phyloP scores from a whole-genome alignment of 768 basidiomycete species.

The Coprinopsis sp. region DNA sequence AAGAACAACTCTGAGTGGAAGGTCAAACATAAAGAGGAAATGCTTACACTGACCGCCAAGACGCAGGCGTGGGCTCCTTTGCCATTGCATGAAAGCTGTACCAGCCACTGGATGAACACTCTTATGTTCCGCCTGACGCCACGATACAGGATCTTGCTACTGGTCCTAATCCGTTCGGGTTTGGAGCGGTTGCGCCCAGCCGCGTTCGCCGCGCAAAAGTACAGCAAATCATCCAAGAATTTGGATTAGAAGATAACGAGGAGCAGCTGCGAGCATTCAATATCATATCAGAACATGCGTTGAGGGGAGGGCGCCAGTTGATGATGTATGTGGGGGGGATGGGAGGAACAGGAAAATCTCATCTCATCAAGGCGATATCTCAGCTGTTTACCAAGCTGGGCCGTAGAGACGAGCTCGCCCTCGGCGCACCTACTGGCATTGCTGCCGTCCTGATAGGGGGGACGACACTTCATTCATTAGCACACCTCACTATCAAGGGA shows the following conservation, averaged over 20 bases:
- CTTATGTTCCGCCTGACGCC: too few species aligned
- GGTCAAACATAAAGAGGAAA: too few species aligned
- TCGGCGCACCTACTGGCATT: conserved; percentile 25
- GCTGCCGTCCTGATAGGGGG: conserved; percentile 24
- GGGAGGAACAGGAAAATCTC: conserved; percentile 27
- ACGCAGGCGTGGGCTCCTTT: too few species aligned
- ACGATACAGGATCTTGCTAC: too few species aligned
- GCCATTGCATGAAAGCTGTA: too few species aligned
- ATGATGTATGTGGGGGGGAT: conserved; percentile 25
- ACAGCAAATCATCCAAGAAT: background rate
- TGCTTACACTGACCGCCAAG: too few species aligned
- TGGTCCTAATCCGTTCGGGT: too few species aligned
- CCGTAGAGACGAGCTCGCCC: conserved; percentile 7
- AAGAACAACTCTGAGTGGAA: too few species aligned
- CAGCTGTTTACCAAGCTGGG: conserved; percentile 11
- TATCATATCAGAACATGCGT: conserved; percentile 11
- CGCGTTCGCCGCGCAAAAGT: too few species aligned
- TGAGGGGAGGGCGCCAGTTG: conserved; percentile 13
- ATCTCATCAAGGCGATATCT: conserved; percentile 20
- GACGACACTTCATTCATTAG: conserved; percentile 24
- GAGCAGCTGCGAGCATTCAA: background rate
- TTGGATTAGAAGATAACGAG: background rate
- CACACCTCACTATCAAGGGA: conserved; percentile 10
- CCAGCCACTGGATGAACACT: too few species aligned
- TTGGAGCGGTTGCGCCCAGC: too few species aligned